These are phyloP conservation scores for Saccharomycopsis microspora DNA, from an alignment of 805 yeast species.

Conservation along the genomic window DNA sequence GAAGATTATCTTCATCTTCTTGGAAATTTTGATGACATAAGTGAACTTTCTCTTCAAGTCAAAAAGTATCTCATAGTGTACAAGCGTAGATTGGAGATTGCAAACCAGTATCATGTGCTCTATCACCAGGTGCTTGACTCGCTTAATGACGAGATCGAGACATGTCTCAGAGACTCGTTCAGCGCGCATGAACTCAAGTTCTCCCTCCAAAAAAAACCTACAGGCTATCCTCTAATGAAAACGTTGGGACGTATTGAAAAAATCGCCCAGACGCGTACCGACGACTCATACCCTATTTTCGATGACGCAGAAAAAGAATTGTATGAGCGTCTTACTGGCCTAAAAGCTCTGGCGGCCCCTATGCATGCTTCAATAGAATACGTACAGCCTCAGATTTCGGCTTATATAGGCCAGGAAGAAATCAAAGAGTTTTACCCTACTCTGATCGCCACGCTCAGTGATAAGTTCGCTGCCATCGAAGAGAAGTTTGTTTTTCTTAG, in stretches of 20 bases:
- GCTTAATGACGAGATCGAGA: slow-evolving; percentile 22
- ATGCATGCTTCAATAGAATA: slow-evolving; percentile 26
- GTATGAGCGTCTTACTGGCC: slow-evolving; percentile 21
- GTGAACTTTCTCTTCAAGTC: slow-evolving; percentile 21
- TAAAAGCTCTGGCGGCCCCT: slow-evolving; percentile 24
- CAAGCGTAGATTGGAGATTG: slow-evolving; percentile 21
- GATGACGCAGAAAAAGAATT: slow-evolving; percentile 15
- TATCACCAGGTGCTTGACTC: slow-evolving; percentile 22
- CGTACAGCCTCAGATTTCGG: slow-evolving; percentile 25
- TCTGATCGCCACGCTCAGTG: slow-evolving; percentile 22
- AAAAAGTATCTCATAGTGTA: slow-evolving; percentile 18
- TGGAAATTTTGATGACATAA: slow-evolving; percentile 19
- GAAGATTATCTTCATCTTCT: slow-evolving; percentile 16
- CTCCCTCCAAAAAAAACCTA: slow-evolving; percentile 17
- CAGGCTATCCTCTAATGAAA: background rate
- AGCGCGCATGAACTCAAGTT: slow-evolving; percentile 19
- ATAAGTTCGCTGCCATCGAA: slow-evolving; percentile 29
- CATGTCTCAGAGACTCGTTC: slow-evolving; percentile 18
- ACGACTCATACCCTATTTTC: slow-evolving; percentile 13
- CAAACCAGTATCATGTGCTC: slow-evolving; percentile 24
- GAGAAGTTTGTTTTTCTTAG: slow-evolving; percentile 31
- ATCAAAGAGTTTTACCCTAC: slow-evolving; percentile 15
- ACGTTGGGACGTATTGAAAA: background rate
- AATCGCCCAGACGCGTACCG: background rate
- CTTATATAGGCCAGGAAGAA: slow-evolving; percentile 19